Conservation (phyloP, 805 yeast genomes). For the Cyberlindnera misumaiensis region DNA sequence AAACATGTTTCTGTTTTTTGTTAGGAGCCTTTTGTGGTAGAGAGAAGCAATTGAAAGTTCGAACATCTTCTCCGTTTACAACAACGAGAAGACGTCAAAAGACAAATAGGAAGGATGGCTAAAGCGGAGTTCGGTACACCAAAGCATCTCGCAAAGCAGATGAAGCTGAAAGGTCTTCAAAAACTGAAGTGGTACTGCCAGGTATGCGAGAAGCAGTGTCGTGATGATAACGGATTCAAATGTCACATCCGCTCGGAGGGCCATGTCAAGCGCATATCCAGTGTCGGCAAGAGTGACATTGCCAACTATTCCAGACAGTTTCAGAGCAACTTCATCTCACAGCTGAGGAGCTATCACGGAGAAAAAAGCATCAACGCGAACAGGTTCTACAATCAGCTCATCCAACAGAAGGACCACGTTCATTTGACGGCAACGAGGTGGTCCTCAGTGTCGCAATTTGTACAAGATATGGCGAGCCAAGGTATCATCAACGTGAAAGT, state of each 20-base stretch:
- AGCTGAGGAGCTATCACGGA: slow-evolving; percentile 68
- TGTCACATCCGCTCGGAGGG: slow-evolving; percentile 81
- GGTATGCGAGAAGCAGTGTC: slow-evolving; percentile 84
- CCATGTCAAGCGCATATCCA: slow-evolving; percentile 55
- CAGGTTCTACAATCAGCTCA: slow-evolving; percentile 84
- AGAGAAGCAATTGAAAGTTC: no score
- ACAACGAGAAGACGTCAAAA: neutral
- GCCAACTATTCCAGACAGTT: slow-evolving; percentile 57
- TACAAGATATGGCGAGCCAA: slow-evolving; percentile 48
- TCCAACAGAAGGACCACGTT: slow-evolving; percentile 72
- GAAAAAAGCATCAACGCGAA: slow-evolving; percentile 76
- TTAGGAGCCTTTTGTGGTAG: no score
- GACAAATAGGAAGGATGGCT: slow-evolving; percentile 31
- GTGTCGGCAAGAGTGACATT: slow-evolving; percentile 41
- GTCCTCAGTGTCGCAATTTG: slow-evolving; percentile 61
- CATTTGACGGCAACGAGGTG: slow-evolving; percentile 90
- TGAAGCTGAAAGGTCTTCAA: slow-evolving; percentile 81
- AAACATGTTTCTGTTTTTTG: no score
- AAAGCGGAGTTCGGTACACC: slow-evolving; percentile 61
- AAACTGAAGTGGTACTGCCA: slow-evolving; percentile 85
- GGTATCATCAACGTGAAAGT: slow-evolving; percentile 49
- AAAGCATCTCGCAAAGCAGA: slow-evolving; percentile 64
- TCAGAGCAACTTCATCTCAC: slow-evolving; percentile 52
- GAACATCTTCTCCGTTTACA: no score
- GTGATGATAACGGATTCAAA: slow-evolving; percentile 93